phyloP scores from a whole-genome alignment of 2,329 filamentous ascomycete genomes.

The Microdochium bolleyi region DNA sequence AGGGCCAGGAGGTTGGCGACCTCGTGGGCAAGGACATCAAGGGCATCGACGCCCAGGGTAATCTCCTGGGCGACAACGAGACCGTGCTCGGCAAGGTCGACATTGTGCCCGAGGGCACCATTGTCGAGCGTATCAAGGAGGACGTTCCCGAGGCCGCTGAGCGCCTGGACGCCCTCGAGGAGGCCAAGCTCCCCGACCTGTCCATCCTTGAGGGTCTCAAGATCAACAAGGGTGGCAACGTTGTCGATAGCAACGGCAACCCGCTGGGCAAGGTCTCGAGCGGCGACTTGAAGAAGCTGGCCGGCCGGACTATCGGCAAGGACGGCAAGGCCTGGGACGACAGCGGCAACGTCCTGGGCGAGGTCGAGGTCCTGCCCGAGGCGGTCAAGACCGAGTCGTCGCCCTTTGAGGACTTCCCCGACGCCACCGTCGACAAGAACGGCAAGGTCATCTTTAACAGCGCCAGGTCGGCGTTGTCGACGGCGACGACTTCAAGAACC shows the following conservation, averaged over 20 bases:
- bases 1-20: conserved; percentile 17
- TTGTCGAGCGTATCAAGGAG: conserved; percentile 24
- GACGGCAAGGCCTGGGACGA: conserved; percentile 31
- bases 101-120: conserved; percentile 34
- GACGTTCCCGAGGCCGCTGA: conserved; percentile 19
- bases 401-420: conserved; percentile 27
- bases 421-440: conserved; percentile 24
- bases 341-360: conserved; percentile 22
- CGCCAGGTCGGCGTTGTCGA: conserved; percentile 26
- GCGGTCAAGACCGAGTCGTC: conserved; percentile 20
- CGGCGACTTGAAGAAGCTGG: conserved; percentile 29
- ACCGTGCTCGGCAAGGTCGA: conserved; percentile 56
- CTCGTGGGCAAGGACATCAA: conserved; percentile 54
- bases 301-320: conserved; percentile 32
- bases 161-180: conserved; percentile 19
- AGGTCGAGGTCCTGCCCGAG: conserved; percentile 32
- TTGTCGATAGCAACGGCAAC: conserved; percentile 34
- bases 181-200: conserved; percentile 13
- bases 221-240: conserved; percentile 35
- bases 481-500: conserved; percentile 25
- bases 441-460: conserved; percentile 27
- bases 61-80: conserved; percentile 57
- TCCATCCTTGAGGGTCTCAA: conserved; percentile 28
- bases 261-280: conserved; percentile 32
- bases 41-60: conserved; percentile 58